A percentile compares a stretch with the other conserved stretches of the same genome.
phyloP scores from a whole-genome alignment of 2,329 filamentous ascomycete species.

The Cytospora mali region DNA sequence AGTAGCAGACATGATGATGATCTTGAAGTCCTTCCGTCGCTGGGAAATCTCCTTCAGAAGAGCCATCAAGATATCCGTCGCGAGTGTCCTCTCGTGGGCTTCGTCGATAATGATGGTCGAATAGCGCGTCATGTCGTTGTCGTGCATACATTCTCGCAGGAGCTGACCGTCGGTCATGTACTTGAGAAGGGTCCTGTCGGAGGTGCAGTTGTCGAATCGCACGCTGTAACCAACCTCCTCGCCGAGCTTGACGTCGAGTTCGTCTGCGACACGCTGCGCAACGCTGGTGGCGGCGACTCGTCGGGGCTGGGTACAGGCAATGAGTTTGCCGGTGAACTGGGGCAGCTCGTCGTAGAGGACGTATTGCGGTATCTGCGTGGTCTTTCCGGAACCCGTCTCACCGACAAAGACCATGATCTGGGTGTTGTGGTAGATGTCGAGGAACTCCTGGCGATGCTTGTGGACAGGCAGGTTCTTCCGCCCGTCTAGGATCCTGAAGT shows the following conservation, averaged over 20 bases:
- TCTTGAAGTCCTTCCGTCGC: conserved; percentile 86
- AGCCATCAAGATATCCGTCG: conserved; percentile 97
- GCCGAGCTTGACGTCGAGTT: conserved; percentile 91
- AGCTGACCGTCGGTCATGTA: conserved; percentile 99
- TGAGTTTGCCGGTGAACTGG: conserved; percentile 81
- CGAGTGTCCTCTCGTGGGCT: conserved; percentile 95
- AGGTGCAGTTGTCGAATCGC: conserved; percentile 95
- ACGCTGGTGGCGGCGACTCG: conserved; percentile 99
- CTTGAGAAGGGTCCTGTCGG: conserved; percentile 87
- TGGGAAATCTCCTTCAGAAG: conserved; percentile 86
- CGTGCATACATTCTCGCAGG: conserved; percentile 93
- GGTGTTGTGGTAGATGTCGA: conserved; percentile 86
- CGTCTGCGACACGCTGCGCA: conserved; percentile 94
- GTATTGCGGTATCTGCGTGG: conserved; percentile 98
- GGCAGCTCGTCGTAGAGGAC: conserved; percentile 96
- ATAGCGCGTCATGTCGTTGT: conserved; percentile 88
- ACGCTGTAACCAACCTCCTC: conserved; percentile 98
- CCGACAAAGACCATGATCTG: conserved; percentile 98
- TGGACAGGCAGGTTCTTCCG: conserved; percentile 88
- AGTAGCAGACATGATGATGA: conserved; percentile 98
- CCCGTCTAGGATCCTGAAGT: conserved; percentile 85
- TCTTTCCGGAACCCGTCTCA: conserved; percentile 99
- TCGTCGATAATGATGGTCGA: conserved; percentile 98
- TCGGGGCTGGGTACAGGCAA: conserved; percentile 96
- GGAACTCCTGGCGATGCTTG: conserved; percentile 91